A percentile compares a stretch with the other conserved stretches of the same genome.
These are phyloP conservation scores for Nicotiana paniculata DNA, from an alignment of 257 asterid genomes.

Conservation along the genomic window DNA sequence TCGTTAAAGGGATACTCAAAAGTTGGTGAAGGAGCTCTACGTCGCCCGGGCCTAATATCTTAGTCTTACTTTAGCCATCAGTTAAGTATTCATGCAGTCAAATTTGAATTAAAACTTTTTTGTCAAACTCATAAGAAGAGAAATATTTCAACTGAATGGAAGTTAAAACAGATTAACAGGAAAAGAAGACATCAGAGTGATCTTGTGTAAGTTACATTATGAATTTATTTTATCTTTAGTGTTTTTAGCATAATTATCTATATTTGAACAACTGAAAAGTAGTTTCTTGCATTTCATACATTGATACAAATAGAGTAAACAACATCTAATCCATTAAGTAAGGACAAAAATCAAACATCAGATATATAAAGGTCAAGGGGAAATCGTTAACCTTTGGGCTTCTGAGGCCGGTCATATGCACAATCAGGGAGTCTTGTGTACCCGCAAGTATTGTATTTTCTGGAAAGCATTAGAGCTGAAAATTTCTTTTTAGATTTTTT, in stretches of 20 bases:
- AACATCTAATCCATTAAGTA: neutral
- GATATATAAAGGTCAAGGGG: neutral
- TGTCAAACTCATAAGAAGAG: neutral
- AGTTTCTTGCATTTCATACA: neutral
- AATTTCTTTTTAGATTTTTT: conserved; percentile 27
- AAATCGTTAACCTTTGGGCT: conserved; percentile 4
- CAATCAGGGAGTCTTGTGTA: neutral
- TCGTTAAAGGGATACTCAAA: neutral
- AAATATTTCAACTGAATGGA: neutral
- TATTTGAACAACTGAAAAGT: neutral
- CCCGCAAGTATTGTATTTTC: neutral
- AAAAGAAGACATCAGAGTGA: neutral
- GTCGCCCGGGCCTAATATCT: neutral
- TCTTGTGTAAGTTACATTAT: neutral
- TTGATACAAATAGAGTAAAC: neutral
- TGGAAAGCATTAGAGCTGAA: conserved; percentile 12
- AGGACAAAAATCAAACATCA: neutral
- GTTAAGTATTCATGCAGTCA: neutral
- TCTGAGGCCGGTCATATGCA: conserved; percentile 10
- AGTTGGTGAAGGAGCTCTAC: neutral
- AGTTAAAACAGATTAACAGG: neutral
- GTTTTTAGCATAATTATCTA: neutral
- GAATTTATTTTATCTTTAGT: neutral
- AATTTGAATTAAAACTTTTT: neutral
- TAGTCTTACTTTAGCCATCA: neutral